phyloP scores from a whole-genome alignment of 2,329 filamentous ascomycete genomes.

The Geosmithia putterillii region DNA sequence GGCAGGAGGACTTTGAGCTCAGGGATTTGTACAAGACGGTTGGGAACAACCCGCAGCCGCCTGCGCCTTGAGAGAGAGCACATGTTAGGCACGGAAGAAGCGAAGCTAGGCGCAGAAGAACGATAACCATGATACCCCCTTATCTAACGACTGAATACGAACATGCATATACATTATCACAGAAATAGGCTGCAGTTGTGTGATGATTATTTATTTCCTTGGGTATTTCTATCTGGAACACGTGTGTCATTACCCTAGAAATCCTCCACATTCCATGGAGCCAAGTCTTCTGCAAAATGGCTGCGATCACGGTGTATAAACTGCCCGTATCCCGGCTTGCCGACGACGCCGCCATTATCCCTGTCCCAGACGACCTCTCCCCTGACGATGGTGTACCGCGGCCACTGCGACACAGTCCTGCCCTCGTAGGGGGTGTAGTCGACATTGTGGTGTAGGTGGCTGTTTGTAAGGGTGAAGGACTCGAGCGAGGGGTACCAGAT shows the following conservation, averaged over 20 bases:
- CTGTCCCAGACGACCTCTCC: slow-evolving; percentile 46
- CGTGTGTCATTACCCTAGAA: too few species aligned
- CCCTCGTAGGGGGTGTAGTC: slow-evolving; percentile 54
- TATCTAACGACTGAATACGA: too few species aligned
- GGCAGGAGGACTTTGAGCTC: slow-evolving; percentile 49
- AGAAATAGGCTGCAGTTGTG: too few species aligned
- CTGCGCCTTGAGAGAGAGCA: slow-evolving; percentile 8
- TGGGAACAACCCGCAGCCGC: slow-evolving; percentile 38
- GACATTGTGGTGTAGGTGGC: slow-evolving; percentile 45
- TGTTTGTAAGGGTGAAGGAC: slow-evolving; percentile 29
- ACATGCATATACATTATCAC: too few species aligned
- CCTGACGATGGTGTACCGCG: slow-evolving; percentile 45
- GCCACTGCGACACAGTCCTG: slow-evolving; percentile 43
- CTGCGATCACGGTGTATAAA: slow-evolving; percentile 27
- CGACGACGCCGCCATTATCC: slow-evolving; percentile 35
- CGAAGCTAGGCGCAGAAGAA: too few species aligned
- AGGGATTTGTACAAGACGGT: slow-evolving; percentile 53
- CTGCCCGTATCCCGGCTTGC: slow-evolving; percentile 31
- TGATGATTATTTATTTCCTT: too few species aligned
- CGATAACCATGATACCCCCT: too few species aligned
- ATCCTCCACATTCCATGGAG: too few species aligned
- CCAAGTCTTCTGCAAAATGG: too few species aligned
- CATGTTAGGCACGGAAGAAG: background rate
- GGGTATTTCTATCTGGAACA: too few species aligned
- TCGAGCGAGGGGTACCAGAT: slow-evolving; percentile 41